Percentiles rank a stretch among this genome's conserved stretches.
Conservation (phyloP, 345 rosid genomes). For the Gynandropsis gynandra region DNA sequence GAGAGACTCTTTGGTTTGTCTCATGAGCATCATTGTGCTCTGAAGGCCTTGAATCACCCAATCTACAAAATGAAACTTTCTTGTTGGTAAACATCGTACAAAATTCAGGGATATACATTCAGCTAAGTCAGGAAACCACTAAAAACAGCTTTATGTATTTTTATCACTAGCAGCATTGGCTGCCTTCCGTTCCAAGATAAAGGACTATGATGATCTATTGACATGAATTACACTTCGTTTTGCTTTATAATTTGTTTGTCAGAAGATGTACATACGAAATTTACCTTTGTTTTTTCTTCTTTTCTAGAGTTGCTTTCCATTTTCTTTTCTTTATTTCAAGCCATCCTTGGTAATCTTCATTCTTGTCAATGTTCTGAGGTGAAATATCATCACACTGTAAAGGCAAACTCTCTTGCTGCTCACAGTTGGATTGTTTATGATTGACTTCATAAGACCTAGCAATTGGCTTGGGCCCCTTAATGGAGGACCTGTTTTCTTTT, state of each 20-base stretch:
- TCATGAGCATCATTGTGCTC: constrained; percentile 24
- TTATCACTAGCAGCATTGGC: not conserved
- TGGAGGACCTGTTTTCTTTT: constrained; percentile 35
- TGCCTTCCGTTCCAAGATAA: not conserved
- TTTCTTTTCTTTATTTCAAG: constrained; percentile 85
- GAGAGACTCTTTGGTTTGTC: constrained; percentile 35
- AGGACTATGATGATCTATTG: not conserved
- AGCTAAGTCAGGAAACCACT: constrained; percentile 8
- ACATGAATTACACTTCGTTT: constrained; percentile 5
- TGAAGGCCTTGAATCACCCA: constrained; percentile 43
- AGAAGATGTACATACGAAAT: constrained; percentile 10
- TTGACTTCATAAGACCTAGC: constrained; percentile 48
- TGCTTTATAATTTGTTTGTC: constrained; percentile 6
- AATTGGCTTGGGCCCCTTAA: constrained; percentile 55
- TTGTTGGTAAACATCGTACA: no score
- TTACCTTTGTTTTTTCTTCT: constrained; percentile 77
- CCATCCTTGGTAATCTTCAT: constrained; percentile 85
- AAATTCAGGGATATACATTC: constrained; percentile 11
- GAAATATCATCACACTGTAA: constrained; percentile 26
- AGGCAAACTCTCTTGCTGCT: constrained; percentile 27
- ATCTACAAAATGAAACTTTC: constrained; percentile 37
- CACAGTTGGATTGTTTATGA: constrained; percentile 28
- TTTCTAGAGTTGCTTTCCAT: constrained; percentile 60
- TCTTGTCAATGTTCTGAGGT: constrained; percentile 52
- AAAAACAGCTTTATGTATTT: constrained; percentile 14